Evolutionary conservation across 768 basidiomycete genomes (phyloP), one percentile per base, ranked within the genome.

Genomic region (Tylopilus rubrobrunneus): DNA sequence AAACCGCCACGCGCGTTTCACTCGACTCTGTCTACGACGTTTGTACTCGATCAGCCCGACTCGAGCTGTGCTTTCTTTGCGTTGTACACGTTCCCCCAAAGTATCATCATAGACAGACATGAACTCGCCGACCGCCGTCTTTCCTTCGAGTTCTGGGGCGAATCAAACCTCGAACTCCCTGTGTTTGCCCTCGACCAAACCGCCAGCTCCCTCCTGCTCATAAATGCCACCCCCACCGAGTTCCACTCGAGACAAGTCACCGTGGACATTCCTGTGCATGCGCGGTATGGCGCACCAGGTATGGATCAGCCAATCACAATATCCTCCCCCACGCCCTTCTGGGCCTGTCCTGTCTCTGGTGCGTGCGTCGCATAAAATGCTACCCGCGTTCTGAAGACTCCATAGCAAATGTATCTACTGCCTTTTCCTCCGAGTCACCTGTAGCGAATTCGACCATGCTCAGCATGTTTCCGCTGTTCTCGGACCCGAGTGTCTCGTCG

Each of bases 61-160:
- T 17, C 47, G 12, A 33, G 40, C 9, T 74, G 72, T 55, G 56
- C 59, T 9, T 59, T 74, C 23, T 70, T 73, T 55, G 60, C 71
- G 10, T 56, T 73, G 6, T 67, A 73, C 55, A 64, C 62, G 25
- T 62, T 79, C 23, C 73, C 76, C 2, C 68, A 74, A 4, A 58
- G 62, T 45, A 59, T 80, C 56, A 75, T 79, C 61, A 67, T 73
- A 21, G 78, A 79, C 65, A 70, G 65, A 53, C 73, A 77, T 58
- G 78, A 79, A 61, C 72, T 80, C 52, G 14, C 49, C 7, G 62
- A 70, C 56, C 69, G 60, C 52, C 57, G 45, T 40, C 68, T 71
- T 53, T 53, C 63, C n/a, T 72, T 73, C 49, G 60, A 67, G 27
- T 60, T 77, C 49, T 66, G 65, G 60, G 73, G 76, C 5, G 63